Conservation (phyloP, 2,329 filamentous ascomycete species). For the Apiospora aurea region DNA sequence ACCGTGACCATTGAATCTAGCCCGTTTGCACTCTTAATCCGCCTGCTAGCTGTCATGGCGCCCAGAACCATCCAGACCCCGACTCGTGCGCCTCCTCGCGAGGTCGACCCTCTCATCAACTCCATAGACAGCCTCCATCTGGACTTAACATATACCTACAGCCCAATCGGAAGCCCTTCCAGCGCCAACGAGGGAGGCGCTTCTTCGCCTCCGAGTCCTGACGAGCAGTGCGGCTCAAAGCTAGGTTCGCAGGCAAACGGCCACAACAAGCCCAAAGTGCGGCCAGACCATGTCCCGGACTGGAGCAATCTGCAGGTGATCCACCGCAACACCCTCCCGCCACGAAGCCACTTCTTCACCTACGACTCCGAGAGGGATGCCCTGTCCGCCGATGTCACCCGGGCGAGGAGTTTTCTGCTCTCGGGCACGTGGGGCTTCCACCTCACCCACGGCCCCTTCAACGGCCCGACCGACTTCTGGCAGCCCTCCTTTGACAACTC, state of each 20-base stretch:
- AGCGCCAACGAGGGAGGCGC: background rate
- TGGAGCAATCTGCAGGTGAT: slow-evolving; percentile 68
- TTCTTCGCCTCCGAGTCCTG: background rate
- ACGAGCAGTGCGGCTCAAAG: background rate
- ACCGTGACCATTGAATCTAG: background rate
- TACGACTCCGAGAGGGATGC: slow-evolving; percentile 58
- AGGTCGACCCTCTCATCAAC: background rate
- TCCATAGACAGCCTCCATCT: slow-evolving; percentile 18
- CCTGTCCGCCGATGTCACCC: slow-evolving; percentile 48
- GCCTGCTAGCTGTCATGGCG: background rate
- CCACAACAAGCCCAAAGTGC: slow-evolving; percentile 26
- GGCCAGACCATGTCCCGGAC: slow-evolving; percentile 53
- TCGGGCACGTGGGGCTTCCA: slow-evolving; percentile 64
- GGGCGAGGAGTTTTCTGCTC: slow-evolving; percentile 51
- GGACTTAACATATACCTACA: background rate
- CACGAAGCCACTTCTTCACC: slow-evolving; percentile 63
- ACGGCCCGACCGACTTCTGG: slow-evolving; percentile 52
- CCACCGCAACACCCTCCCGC: slow-evolving; percentile 65
- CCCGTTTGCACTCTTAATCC: background rate
- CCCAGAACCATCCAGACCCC: background rate
- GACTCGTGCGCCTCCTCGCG: background rate
- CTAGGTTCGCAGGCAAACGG: background rate
- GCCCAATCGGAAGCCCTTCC: background rate
- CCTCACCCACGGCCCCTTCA: slow-evolving; percentile 53
- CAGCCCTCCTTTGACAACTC: slow-evolving; percentile 44